phyloP scores from a whole-genome alignment of 768 basidiomycete species.

The Amanita muscaria region DNA sequence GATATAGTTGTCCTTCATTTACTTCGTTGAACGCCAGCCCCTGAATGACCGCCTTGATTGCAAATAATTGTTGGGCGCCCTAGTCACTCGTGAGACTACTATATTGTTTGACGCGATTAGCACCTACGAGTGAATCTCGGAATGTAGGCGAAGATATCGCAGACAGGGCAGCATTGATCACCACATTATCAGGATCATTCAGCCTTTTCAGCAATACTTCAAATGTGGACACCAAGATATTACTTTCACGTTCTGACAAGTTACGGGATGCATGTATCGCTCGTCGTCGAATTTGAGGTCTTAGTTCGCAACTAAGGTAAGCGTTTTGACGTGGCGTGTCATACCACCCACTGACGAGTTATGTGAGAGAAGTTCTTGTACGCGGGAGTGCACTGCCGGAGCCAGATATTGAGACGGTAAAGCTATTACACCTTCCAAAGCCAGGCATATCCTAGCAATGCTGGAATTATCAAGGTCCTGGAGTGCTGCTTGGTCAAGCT shows the following conservation, averaged over 20 bases:
- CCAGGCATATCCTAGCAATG: slow-evolving; percentile 54
- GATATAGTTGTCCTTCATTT: not conserved
- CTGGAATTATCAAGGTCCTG: slow-evolving; percentile 66
- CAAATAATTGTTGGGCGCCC: not conserved
- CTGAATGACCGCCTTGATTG: not conserved
- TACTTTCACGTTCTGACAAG: slow-evolving; percentile 38
- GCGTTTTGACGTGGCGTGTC: slow-evolving; percentile 10
- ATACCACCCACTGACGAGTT: slow-evolving; percentile 56
- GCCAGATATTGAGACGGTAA: slow-evolving; percentile 58
- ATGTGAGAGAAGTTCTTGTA: slow-evolving; percentile 61
- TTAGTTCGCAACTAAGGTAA: slow-evolving; percentile 19
- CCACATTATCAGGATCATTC: slow-evolving; percentile 33
- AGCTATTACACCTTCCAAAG: slow-evolving; percentile 59
- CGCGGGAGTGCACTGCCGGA: slow-evolving; percentile 62
- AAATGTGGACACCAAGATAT: slow-evolving; percentile 36
- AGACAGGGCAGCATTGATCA: slow-evolving; percentile 38
- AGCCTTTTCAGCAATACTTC: slow-evolving; percentile 31
- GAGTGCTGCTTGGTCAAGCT: not conserved
- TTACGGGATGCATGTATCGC: slow-evolving; percentile 50
- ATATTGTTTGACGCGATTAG: not conserved
- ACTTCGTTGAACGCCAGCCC: not conserved
- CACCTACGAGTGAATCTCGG: not conserved
- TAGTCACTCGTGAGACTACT: not conserved
- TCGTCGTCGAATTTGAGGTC: slow-evolving; percentile 51
- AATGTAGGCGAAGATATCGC: slow-evolving; percentile 11